A percentile compares a stretch with the other conserved stretches of the same genome.
phyloP scores from a whole-genome alignment of 768 basidiomycete species.

The Pseudohyphozyma bogoriensis region DNA sequence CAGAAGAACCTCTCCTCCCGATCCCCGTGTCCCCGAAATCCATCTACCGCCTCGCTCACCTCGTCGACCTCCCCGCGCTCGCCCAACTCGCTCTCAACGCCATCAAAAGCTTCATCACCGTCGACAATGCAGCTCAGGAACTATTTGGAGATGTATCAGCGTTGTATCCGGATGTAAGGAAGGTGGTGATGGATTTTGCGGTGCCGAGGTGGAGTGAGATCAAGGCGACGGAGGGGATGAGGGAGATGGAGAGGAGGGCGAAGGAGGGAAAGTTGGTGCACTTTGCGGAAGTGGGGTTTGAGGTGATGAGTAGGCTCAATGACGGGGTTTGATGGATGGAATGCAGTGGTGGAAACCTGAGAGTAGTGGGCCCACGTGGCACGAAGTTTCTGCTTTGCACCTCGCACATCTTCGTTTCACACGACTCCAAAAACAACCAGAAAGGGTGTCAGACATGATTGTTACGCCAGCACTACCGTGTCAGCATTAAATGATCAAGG shows the following conservation, averaged over 20 bases:
- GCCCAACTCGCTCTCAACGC: background rate
- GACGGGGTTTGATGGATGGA: too few species aligned
- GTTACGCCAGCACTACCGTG: background rate
- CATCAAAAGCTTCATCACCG: conserved; percentile 3
- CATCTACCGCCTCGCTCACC: conserved; percentile 13
- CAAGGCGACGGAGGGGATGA: too few species aligned
- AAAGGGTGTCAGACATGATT: background rate
- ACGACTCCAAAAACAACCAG: too few species aligned
- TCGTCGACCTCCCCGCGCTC: conserved; percentile 6
- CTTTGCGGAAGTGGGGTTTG: too few species aligned
- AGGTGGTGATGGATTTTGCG: background rate
- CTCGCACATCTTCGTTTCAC: too few species aligned
- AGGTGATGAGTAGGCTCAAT: too few species aligned
- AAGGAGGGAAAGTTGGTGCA: too few species aligned
- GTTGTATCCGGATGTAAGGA: background rate
- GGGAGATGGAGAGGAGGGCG: too few species aligned
- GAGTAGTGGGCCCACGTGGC: too few species aligned
- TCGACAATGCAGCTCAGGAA: conserved; percentile 3
- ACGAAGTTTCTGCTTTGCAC: too few species aligned
- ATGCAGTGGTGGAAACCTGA: too few species aligned
- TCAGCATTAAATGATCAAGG: background rate
- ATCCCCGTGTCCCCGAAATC: conserved; percentile 14
- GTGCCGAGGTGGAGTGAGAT: background rate
- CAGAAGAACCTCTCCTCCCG: background rate
- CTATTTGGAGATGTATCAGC: conserved; percentile 1